Evolutionary conservation across 2,329 filamentous ascomycete genomes (phyloP).

Genomic region (Colletotrichum neosansevieriae): DNA sequence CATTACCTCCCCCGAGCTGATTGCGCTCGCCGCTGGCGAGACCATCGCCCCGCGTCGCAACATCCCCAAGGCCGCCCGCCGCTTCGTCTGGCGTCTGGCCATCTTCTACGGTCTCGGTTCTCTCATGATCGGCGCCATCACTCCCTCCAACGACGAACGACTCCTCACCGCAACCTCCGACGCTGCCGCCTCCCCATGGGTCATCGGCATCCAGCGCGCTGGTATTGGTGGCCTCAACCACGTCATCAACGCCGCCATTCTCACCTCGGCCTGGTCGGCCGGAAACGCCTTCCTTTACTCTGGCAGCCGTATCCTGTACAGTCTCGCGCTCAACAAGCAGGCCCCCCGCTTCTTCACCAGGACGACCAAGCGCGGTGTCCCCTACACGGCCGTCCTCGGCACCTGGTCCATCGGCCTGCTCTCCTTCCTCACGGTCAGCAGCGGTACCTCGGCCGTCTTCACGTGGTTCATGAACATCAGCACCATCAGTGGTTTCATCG

Average conservation of each 20-base stretch:
- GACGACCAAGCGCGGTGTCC: conserved; percentile 73
- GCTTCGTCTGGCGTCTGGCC: conserved; percentile 72
- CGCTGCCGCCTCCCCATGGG: conserved; percentile 72
- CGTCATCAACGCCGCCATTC: conserved; percentile 76
- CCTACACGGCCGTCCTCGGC: conserved; percentile 64
- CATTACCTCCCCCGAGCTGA: conserved; percentile 72
- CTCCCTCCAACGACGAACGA: conserved; percentile 72
- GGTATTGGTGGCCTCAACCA: conserved; percentile 73
- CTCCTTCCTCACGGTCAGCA: conserved; percentile 77
- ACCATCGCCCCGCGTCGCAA: conserved; percentile 73
- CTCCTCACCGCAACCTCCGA: conserved; percentile 70
- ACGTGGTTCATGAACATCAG: conserved; percentile 79
- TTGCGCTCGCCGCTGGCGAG: conserved; percentile 74
- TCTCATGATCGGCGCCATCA: conserved; percentile 71
- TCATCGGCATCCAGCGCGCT: conserved; percentile 75
- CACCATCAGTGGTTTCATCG: conserved; percentile 71
- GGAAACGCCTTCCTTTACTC: conserved; percentile 74
- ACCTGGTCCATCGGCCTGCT: conserved; percentile 73
- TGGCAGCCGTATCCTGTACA: conserved; percentile 77
- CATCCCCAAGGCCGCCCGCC: conserved; percentile 73
- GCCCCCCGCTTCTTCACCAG: conserved; percentile 71
- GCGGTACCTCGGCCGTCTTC: conserved; percentile 73
- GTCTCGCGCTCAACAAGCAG: conserved; percentile 74
- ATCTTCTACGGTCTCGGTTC: conserved; percentile 74
- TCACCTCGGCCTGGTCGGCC: conserved; percentile 74